Conservation (phyloP, 495 filamentous ascomycete genomes). For the Aspergillus heteromorphus region DNA sequence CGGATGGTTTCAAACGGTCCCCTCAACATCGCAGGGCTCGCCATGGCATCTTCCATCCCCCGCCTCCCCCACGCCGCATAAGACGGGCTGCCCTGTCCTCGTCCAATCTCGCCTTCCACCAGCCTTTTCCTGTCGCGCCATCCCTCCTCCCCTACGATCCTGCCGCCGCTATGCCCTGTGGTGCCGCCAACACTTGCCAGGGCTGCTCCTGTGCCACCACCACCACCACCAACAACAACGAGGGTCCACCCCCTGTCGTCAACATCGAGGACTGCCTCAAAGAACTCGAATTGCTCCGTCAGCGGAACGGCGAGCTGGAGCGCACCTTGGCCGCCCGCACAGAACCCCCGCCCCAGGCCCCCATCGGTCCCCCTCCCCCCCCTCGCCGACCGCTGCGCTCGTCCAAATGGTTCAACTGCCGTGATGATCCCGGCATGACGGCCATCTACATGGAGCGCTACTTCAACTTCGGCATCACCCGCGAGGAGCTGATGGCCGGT, state of each 20-base stretch:
- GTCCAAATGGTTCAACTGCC: background rate
- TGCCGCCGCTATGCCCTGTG: background rate
- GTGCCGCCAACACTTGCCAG: background rate
- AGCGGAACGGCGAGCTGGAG: background rate
- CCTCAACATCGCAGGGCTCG: no score
- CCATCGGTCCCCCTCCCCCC: background rate
- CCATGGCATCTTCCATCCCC: no score
- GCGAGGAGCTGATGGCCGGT: background rate
- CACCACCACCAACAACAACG: no score
- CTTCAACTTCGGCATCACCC: background rate
- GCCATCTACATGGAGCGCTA: background rate
- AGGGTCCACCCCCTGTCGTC: background rate
- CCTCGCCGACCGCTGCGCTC: background rate
- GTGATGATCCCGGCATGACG: background rate
- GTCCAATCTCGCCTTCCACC: no score
- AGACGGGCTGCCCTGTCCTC: no score
- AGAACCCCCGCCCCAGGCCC: background rate
- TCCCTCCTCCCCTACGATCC: no score
- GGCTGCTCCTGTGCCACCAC: background rate
- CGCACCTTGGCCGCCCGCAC: background rate
- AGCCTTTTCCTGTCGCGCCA: no score
- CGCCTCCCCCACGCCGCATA: no score
- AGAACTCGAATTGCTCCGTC: background rate
- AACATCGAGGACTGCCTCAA: background rate
- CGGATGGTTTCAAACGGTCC: background rate